These are phyloP conservation scores for Eragrostis nindensis DNA, from an alignment of 176 grass and related monocot species.

Conservation along the genomic window DNA sequence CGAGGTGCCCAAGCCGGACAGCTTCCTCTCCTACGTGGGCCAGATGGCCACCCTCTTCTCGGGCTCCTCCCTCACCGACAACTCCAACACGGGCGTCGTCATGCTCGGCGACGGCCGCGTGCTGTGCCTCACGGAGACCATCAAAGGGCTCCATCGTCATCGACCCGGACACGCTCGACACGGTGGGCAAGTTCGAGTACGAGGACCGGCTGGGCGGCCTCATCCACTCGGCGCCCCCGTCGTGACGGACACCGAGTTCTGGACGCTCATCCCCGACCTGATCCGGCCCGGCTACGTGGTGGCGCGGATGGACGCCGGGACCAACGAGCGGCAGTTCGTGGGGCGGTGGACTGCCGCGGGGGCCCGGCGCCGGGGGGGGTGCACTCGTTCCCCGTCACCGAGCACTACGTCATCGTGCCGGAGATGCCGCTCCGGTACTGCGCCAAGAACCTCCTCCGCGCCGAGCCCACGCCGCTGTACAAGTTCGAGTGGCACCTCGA, in stretches of 20 bases:
- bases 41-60: conserved; percentile 80
- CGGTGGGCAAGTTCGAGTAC: conserved; percentile 85
- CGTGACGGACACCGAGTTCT: conserved; percentile 82
- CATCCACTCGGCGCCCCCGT: conserved; percentile 90
- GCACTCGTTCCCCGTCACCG: conserved; percentile 92
- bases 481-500: conserved; percentile 95
- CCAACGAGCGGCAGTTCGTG: conserved; percentile 75
- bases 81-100: conserved; percentile 97
- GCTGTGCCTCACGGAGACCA: conserved; percentile 93
- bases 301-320: conserved; percentile 77
- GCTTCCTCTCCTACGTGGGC: conserved; percentile 57
- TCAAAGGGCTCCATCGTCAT: conserved; percentile 87
- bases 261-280: conserved; percentile 88
- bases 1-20: conserved; percentile 67
- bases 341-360: conserved; percentile 88
- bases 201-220: conserved; percentile 72
- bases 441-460: conserved; percentile 78
- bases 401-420: conserved; percentile 90
- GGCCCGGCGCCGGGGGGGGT: conserved; percentile 93
- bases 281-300: conserved; percentile 74
- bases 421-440: conserved; percentile 98
- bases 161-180: conserved; percentile 92
- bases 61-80: conserved; percentile 94
- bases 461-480: conserved; percentile 97
- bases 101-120: conserved; percentile 92